Conservation (phyloP, 345 rosid species). For the Carallia pectinifolia region DNA sequence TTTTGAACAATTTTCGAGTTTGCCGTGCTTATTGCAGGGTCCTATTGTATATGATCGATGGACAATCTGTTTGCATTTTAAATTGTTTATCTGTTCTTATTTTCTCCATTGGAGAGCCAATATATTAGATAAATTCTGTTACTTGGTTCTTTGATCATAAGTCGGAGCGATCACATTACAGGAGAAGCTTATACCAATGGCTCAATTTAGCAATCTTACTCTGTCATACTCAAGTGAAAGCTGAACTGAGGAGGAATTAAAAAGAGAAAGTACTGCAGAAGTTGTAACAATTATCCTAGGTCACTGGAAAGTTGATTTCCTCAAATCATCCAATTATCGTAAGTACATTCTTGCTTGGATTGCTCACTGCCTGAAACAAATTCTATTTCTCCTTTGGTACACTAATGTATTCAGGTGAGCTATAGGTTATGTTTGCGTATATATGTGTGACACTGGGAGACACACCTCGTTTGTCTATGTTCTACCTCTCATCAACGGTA, state of each 20-base stretch:
- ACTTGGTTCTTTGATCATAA: too few species aligned
- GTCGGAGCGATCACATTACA: conserved; percentile 24
- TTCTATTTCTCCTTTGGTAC: not conserved
- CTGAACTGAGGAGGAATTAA: conserved; percentile 91
- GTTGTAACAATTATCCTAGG: conserved; percentile 59
- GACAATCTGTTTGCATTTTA: too few species aligned
- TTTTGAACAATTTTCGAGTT: too few species aligned
- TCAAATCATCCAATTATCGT: conserved; percentile 1
- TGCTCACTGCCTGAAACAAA: not conserved
- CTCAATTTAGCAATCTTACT: conserved; percentile 59
- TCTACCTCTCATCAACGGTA: conserved; percentile 89
- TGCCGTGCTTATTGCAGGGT: too few species aligned
- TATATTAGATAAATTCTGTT: too few species aligned
- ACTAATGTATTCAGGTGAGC: conserved; percentile 64
- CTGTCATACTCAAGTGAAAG: conserved; percentile 88
- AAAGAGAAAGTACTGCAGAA: conserved; percentile 98
- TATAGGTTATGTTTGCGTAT: conserved; percentile 95
- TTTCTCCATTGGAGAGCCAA: too few species aligned
- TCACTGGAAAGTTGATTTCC: conserved; percentile 10
- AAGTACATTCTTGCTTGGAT: not conserved
- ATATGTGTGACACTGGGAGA: conserved; percentile 86
- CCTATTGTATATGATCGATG: too few species aligned
- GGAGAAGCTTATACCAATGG: conserved; percentile 85
- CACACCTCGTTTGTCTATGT: conserved; percentile 57
- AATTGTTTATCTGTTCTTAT: too few species aligned